A percentile compares a stretch with the other conserved stretches of the same genome.
These are phyloP conservation scores for Herpetospermum pedunculosum DNA, from an alignment of 306 rosid genomes.

Conservation along the genomic window DNA sequence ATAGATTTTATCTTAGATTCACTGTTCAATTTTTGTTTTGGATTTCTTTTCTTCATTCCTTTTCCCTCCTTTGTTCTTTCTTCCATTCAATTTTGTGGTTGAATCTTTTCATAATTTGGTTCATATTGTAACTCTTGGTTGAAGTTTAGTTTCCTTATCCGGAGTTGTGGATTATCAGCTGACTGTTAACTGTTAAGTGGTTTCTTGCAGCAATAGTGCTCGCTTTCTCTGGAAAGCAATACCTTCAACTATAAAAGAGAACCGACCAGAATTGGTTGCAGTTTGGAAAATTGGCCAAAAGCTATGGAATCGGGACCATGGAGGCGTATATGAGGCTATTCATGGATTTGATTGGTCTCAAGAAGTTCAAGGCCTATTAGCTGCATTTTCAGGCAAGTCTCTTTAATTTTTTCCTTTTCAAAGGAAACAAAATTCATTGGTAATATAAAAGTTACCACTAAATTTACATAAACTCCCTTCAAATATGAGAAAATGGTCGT, in stretches of 20 bases:
- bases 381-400: conserved; percentile 78
- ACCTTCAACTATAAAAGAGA: conserved; percentile 53
- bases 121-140: neutral
- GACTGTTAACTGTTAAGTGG: conserved; percentile 15
- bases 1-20: neutral
- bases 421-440: neutral
- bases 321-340: conserved; percentile 62
- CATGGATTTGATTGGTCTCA: conserved; percentile 65
- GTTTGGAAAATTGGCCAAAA: conserved; percentile 74
- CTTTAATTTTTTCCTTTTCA: neutral
- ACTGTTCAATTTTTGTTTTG: neutral
- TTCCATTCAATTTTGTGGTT: neutral
- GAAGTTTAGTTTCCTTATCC: neutral
- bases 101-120: neutral
- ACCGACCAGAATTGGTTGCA: conserved; percentile 55
- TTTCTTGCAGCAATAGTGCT: conserved; percentile 67
- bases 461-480: neutral
- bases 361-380: conserved; percentile 48
- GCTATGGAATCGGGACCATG: conserved; percentile 62
- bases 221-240: conserved; percentile 88
- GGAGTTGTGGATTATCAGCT: conserved; percentile 4
- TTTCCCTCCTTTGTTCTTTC: neutral
- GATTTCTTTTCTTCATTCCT: neutral
- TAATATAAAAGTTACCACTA: neutral
- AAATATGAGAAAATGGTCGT: neutral